Percentiles rank a stretch among this genome's conserved stretches.
phyloP scores from a whole-genome alignment of 768 basidiomycete species.

The Leccinum longicurvipes region DNA sequence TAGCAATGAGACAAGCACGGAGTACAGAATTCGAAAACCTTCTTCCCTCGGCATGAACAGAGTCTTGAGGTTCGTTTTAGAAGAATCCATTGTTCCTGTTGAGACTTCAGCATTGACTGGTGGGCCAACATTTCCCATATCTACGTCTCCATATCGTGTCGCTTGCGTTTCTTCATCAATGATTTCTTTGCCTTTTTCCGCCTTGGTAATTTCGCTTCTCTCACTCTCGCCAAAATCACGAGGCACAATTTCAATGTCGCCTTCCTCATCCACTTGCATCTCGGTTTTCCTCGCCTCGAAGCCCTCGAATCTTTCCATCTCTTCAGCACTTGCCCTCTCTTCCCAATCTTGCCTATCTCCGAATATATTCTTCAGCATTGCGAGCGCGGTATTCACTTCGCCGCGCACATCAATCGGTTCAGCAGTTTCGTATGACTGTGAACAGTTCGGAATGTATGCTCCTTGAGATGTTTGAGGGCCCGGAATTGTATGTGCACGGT shows the following conservation, averaged over 20 bases:
- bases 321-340: constrained; percentile 56
- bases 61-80: constrained; percentile 55
- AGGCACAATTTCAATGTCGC: constrained; percentile 20
- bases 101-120: background rate
- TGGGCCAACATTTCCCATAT: constrained; percentile 8
- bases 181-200: constrained; percentile 22
- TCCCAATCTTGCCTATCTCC: constrained; percentile 55
- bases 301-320: constrained; percentile 41
- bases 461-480: background rate
- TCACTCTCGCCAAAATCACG: background rate
- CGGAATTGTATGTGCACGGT: background rate
- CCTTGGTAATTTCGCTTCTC: background rate
- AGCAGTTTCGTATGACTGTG: background rate
- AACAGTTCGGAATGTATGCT: background rate
- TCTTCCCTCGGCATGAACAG: constrained; percentile 70
- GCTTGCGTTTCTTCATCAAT: constrained; percentile 1
- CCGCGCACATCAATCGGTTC: constrained; percentile 5
- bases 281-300: background rate
- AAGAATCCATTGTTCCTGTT: background rate
- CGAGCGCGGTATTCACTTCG: constrained; percentile 16
- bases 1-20: background rate
- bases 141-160: constrained; percentile 5
- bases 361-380: constrained; percentile 52
- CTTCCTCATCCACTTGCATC: constrained; percentile 23
- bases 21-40: constrained; percentile 37